Evolutionary conservation across 2,329 filamentous ascomycete species (phyloP), one percentile per base, ranked within the genome.

Genomic region (Dactylellina cionopaga): DNA sequence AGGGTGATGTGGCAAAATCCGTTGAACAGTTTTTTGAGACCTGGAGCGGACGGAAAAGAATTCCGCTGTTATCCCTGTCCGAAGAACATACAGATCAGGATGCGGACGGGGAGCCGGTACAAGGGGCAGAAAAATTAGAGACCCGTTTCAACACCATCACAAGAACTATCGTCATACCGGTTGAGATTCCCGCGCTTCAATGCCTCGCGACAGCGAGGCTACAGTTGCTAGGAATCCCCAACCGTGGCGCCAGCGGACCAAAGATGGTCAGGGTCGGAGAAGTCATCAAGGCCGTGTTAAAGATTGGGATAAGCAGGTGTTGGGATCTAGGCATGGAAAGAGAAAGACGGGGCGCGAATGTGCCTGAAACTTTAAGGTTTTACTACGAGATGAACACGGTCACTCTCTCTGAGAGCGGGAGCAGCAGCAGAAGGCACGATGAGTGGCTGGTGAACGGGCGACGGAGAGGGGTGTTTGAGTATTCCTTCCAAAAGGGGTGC

Each of bases 131-230:
- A 41, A 54, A 66, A 33, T 15, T 54, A 10, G 52, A 64, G n/a
- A 41, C 7, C 10, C 41, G 43, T 6, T 31, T 73, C 5, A 74
- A 75, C 11, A 77, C 80, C 19, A 82, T 85, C 17, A 83, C 80
- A 73, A 85, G 85, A 17, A 88, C 88, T 10, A 93, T 99, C 76
- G 83, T 90, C 27, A 96, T 99, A 58, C 91, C 93, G 0, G 93
- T 99, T 11, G 92, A 96, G 68, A 88, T 99, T 0, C 94, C 94
- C 0, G 88, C 90, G 0, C 84, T 96, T 1, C 87, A 91, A 49
- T 87, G 96, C 17, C 86, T 98, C 0, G 90, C 96, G 80, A 96
- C 91, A 0, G 89, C 90, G 1, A 87, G 90, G 56, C 84, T 94
- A 25, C 82, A 83, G 25, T 80, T 91, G 1, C 81, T 70, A 35